A percentile compares a stretch with the other conserved stretches of the same genome.
phyloP scores from a whole-genome alignment of 371 early-diverging fungal genomes.

The Lichtheimia hyalospora region DNA sequence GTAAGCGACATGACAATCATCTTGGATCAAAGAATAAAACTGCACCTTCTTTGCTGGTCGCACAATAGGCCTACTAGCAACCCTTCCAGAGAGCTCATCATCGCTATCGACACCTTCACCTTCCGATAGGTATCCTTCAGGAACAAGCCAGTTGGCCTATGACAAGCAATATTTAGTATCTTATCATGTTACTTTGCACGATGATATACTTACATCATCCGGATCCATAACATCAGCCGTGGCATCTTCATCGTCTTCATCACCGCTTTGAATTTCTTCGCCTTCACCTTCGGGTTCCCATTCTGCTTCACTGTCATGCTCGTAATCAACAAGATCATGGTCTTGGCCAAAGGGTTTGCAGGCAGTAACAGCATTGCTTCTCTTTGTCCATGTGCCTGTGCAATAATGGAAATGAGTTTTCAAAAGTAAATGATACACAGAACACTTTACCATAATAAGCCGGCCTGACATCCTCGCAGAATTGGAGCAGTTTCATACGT shows the following conservation, averaged over 20 bases:
- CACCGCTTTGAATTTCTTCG: constrained; percentile 82
- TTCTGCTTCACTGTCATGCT: constrained; percentile 85
- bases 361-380: constrained; percentile 53
- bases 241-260: constrained; percentile 64
- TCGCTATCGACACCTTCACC: constrained; percentile 69
- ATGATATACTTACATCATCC: constrained; percentile 29
- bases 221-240: constrained; percentile 45
- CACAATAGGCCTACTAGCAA: constrained; percentile 7
- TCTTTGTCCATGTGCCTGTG: constrained; percentile 76
- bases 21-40: background rate
- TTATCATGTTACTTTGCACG: background rate
- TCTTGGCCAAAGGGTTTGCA: constrained; percentile 69
- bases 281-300: constrained; percentile 93
- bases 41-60: constrained; percentile 22
- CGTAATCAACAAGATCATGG: constrained; percentile 69
- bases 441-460: constrained; percentile 68
- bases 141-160: constrained; percentile 69
- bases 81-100: constrained; percentile 23
- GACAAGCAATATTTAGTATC: constrained; percentile 5
- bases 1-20: background rate
- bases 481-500: constrained; percentile 73
- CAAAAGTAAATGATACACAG: too few relatives aligned
- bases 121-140: constrained; percentile 80
- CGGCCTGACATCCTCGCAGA: constrained; percentile 72
- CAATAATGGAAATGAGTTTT: background rate